Percentiles rank a stretch among this genome's conserved stretches.
phyloP scores from a whole-genome alignment of 495 filamentous ascomycete species.

The Aspergillus heteromorphus region DNA sequence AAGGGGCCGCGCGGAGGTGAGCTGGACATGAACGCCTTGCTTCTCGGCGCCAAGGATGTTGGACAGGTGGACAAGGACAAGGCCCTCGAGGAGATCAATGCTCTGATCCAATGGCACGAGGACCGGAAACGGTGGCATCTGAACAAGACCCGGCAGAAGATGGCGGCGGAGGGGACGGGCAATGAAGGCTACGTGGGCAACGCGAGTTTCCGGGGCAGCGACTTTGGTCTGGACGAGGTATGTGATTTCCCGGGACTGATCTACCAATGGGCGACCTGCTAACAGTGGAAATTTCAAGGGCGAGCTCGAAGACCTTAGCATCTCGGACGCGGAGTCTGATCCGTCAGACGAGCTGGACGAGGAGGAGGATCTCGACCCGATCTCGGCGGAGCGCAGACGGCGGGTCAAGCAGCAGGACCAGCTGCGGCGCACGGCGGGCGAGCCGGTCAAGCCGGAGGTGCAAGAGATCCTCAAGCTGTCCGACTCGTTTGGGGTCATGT shows the following conservation, averaged over 20 bases:
- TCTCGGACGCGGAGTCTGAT: constrained; percentile 67
- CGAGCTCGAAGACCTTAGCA: constrained; percentile 76
- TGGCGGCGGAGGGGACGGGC: constrained; percentile 74
- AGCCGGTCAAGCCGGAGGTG: constrained; percentile 80
- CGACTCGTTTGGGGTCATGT: constrained; percentile 74
- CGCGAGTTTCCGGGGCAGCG: constrained; percentile 60
- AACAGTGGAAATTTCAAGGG: constrained; percentile 28
- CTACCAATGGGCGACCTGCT: background rate
- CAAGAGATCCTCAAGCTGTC: constrained; percentile 71
- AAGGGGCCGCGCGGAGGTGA: constrained; percentile 73
- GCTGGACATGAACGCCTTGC: constrained; percentile 89
- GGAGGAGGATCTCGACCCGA: constrained; percentile 76
- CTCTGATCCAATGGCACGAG: constrained; percentile 87
- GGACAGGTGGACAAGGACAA: constrained; percentile 61
- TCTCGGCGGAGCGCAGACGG: constrained; percentile 74
- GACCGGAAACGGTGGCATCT: constrained; percentile 94
- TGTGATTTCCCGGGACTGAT: constrained; percentile 13
- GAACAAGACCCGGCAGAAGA: constrained; percentile 96
- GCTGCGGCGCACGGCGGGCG: constrained; percentile 76
- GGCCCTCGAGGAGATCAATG: constrained; percentile 76
- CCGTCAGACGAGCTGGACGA: constrained; percentile 62
- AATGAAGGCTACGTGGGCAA: constrained; percentile 39
- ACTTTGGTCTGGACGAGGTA: constrained; percentile 86
- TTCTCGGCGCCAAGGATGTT: constrained; percentile 68
- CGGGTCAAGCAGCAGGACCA: constrained; percentile 70